Base-by-base conservation (phyloP, 1,284 basidiomycete genomes). In the Rhodotorula sp. region DNA sequence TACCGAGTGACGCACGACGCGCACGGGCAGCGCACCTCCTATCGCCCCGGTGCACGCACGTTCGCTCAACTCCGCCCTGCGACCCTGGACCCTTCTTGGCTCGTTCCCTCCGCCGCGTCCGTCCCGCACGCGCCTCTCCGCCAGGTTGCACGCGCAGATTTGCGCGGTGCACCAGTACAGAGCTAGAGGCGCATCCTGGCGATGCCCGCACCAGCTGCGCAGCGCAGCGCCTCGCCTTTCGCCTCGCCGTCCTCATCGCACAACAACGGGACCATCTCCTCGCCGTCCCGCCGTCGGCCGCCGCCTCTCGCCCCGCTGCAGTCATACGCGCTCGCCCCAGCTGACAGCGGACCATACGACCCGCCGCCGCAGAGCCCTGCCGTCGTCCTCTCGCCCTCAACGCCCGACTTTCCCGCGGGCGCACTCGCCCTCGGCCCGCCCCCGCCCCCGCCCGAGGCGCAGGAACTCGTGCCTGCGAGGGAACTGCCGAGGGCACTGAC, bases 331-430 rank as follows among this genome's bases (percentile, higher is more conserved):
- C 41, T 62, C 60, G 12, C 60, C 44, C 13, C 59, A 17, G 36
- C 55, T 27, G 27, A 13, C 46, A 27, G 21, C 19, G 50, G 34
- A 8, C 44, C 56, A 32, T 50, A 27, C 9, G 37, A 51, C 48
- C 5, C 10, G 21, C 54, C 62, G 17, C 66, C 66, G 8, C 32
- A 54, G 32, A 59, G 55, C 21, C 70, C 70, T 4, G 53, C 62
- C 17, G 64, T 72, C 41, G 41, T 72, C 56, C 63, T 72, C 15
- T 66, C 63, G 29, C 70, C 70, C n/a, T 65, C 70, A 25, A 57
- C 70, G 0, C 70, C 70, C 54, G 70, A 72, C 29, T 72, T 72
- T 37, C 66, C 70, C 10, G 19, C 51, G 15, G 37, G 57, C 36
- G 53, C 48, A 6, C 63, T 71, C 34, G 66, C 67, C 10, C 48